Base-by-base conservation (phyloP, 1,139 yeast genomes). In the Suhomyces bolitotheri region DNA sequence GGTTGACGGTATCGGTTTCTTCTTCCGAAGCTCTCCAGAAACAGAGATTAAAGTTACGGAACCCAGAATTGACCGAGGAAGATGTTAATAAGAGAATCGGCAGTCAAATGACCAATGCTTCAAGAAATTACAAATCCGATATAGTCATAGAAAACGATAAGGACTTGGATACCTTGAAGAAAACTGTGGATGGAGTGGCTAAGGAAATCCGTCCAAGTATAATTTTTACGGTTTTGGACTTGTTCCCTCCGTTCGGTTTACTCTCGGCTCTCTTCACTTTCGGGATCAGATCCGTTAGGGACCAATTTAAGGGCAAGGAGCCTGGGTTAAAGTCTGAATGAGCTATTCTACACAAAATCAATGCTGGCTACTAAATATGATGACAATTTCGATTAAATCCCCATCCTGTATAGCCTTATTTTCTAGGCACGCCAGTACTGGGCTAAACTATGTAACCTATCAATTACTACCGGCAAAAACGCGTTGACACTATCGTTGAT, bases 401-500 rank as follows among this genome's bases (percentile, higher is more conserved):
- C n/a, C n/a, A n/a, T n/a, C n/a, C n/a, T n/a, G n/a, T n/a, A n/a
- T n/a, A n/a, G n/a, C n/a, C n/a, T n/a, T n/a, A 22, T 8, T 17
- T 7, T 6, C 20, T 25, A 90, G 0, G 97, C 90, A 44, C 97
- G 65, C 98, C 98, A 92, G 56, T 94, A 94, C 56, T 94, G 98
- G 0, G 98, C 97, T 57, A 94, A 73, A 63, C 90, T 88, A 59
- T 94, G 99, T 36, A 94, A 66, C 46, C 97, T 76, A 55, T 94
- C 99, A 41, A 94, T 92, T 9, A 94, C 96, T 54, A 90, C 90
- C 0, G 98, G 98, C 45, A 90, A 62, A 39, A 92, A 77, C 0
- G 98, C 98, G 56, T 79, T 86, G 11, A 92, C 97, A 64, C 96
- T 87, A 50, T 87, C 96, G 51, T 87, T 89, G 53, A 94, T 92